Percentiles rank a stretch among this genome's conserved stretches.
phyloP scores from a whole-genome alignment of 1,284 basidiomycete species.

The Cystobasidium pallidum region DNA sequence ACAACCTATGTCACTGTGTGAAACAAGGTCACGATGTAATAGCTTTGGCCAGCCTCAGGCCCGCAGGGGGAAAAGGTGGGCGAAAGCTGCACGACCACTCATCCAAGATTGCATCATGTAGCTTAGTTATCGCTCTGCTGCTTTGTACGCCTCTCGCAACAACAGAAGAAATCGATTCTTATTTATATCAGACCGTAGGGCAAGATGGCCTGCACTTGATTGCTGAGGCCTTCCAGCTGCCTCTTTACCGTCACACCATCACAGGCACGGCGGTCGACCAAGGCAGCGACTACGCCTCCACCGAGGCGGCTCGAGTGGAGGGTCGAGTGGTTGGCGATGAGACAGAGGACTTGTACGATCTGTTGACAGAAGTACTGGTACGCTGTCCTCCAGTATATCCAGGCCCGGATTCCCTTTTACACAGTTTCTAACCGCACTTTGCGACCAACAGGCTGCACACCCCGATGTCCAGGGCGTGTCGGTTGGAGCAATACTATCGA shows the following conservation, averaged over 20 bases:
- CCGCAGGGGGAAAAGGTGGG: conserved; percentile 79
- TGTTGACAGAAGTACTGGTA: conserved; percentile 80
- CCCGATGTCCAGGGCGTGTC: conserved; percentile 86
- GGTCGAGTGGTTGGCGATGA: conserved; percentile 77
- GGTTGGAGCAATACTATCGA: conserved; percentile 94
- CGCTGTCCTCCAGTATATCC: conserved; percentile 36
- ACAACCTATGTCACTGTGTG: conserved; percentile 87
- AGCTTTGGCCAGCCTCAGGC: conserved; percentile 85
- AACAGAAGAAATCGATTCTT: conserved; percentile 96
- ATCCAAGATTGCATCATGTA: conserved; percentile 9
- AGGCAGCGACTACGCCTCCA: conserved; percentile 80
- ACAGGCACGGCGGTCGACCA: conserved; percentile 78
- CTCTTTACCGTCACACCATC: conserved; percentile 81
- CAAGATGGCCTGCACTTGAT: conserved; percentile 90
- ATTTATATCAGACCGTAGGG: conserved; percentile 97
- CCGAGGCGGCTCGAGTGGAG: conserved; percentile 36
- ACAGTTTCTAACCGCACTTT: neutral
- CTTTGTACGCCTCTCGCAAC: neutral
- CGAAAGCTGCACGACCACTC: neutral
- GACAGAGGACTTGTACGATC: conserved; percentile 87
- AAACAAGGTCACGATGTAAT: conserved; percentile 85
- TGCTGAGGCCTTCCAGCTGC: conserved; percentile 80
- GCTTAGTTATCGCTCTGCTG: conserved; percentile 5
- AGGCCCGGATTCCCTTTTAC: neutral
- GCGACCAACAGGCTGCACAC: conserved; percentile 65